Conservation (phyloP, 257 asterid genomes). For the Anisodus tanguticus region DNA sequence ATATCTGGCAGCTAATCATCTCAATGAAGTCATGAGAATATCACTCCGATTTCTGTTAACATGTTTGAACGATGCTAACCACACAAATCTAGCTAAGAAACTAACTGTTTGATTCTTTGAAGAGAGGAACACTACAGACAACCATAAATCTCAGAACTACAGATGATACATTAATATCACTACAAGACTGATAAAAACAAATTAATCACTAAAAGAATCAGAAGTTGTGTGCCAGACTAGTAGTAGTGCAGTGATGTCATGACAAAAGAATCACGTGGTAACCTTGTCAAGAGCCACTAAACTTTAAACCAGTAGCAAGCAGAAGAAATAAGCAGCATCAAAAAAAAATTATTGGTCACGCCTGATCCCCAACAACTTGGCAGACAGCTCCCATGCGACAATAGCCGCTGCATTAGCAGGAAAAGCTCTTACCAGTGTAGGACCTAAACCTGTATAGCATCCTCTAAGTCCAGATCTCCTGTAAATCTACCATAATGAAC, state of each 20-base stretch:
- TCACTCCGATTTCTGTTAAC: background rate
- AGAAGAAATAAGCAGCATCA: conserved; percentile 32
- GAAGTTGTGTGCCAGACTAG: conserved; percentile 26
- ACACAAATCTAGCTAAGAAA: conserved; percentile 15
- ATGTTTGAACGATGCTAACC: conserved; percentile 7
- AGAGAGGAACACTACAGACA: background rate
- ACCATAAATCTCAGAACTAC: background rate
- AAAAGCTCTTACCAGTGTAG: conserved; percentile 76
- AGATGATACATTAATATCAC: background rate
- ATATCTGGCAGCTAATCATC: conserved; percentile 23
- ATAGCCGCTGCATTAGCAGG: conserved; percentile 59
- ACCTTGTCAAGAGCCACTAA: conserved; percentile 24
- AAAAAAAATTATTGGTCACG: conserved; percentile 42
- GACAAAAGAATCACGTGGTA: background rate
- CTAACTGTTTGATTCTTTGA: background rate
- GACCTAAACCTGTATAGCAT: conserved; percentile 91
- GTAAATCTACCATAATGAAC: conserved; percentile 63
- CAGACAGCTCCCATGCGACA: conserved; percentile 57
- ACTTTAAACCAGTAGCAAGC: conserved; percentile 25
- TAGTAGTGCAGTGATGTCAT: background rate
- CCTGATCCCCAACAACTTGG: conserved; percentile 73
- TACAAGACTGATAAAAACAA: background rate
- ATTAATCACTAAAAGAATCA: conserved; percentile 10
- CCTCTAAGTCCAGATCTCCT: conserved; percentile 75
- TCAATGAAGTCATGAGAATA: background rate